Percentiles rank a stretch among this genome's conserved stretches.
phyloP scores from a whole-genome alignment of 257 asterid genomes.

The Echium plantagineum region DNA sequence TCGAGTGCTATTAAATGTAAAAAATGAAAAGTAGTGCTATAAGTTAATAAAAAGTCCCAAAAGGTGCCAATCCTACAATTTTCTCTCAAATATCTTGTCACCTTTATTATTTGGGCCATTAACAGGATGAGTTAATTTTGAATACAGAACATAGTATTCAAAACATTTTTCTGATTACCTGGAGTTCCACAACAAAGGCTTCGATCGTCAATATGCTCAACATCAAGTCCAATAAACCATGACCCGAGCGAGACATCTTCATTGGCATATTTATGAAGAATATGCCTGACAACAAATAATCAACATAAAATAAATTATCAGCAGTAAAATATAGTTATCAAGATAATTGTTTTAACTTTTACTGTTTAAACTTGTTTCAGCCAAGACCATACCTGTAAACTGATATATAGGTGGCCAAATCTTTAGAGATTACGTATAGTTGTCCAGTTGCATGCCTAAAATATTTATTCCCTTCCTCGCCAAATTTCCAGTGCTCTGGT shows the following conservation, averaged over 20 bases:
- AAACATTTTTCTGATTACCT: too few species aligned
- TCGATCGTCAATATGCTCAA: conserved; percentile 65
- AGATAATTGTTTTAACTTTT: neutral
- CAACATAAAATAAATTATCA: too few species aligned
- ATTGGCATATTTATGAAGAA: conserved; percentile 56
- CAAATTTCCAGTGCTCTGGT: conserved; percentile 72
- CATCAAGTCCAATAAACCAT: conserved; percentile 71
- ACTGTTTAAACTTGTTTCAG: neutral
- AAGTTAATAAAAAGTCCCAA: too few species aligned
- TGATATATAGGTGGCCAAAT: conserved; percentile 52
- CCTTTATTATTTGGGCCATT: too few species aligned
- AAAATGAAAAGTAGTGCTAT: too few species aligned
- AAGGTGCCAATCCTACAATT: too few species aligned
- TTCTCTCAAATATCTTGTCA: too few species aligned
- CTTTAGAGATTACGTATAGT: conserved; percentile 59
- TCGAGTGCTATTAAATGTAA: too few species aligned
- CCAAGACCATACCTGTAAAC: conserved; percentile 33
- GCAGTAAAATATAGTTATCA: neutral
- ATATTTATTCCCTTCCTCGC: conserved; percentile 65
- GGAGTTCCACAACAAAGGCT: conserved; percentile 68
- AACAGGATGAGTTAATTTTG: too few species aligned
- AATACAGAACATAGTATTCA: too few species aligned
- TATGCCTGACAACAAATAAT: conserved; percentile 21
- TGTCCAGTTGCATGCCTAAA: conserved; percentile 80
- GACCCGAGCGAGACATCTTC: conserved; percentile 78